Evolutionary conservation across 306 rosid genomes (phyloP).

Genomic region (Morella rubra): DNA sequence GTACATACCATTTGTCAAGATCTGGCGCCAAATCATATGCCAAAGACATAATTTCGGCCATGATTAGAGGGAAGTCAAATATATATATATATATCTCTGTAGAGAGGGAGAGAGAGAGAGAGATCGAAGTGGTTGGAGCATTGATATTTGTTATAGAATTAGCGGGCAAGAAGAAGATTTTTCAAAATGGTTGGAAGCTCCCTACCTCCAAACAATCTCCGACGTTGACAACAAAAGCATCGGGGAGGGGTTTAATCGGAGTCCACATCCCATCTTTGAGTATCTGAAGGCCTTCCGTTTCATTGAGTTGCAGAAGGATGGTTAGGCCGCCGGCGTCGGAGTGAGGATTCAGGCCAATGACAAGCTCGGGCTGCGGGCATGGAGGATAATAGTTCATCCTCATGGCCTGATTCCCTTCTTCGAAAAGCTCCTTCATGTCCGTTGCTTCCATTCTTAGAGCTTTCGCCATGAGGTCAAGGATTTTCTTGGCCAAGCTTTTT

Average conservation of each 20-base stretch:
- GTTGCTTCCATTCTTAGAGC: slow-evolving; percentile 23
- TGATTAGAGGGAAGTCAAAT: no score
- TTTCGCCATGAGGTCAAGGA: slow-evolving; percentile 22
- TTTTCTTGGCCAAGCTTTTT: slow-evolving; percentile 8
- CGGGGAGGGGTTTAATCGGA: slow-evolving; percentile 27
- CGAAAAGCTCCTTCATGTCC: slow-evolving; percentile 27
- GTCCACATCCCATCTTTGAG: slow-evolving; percentile 35
- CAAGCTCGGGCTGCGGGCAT: slow-evolving; percentile 41
- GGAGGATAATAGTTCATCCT: slow-evolving; percentile 47
- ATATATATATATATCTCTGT: no score
- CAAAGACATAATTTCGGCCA: not conserved
- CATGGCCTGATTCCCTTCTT: slow-evolving; percentile 23
- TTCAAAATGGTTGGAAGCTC: not conserved
- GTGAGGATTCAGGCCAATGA: slow-evolving; percentile 33
- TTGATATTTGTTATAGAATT: no score
- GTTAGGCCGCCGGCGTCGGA: slow-evolving; percentile 35
- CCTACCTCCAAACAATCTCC: slow-evolving; percentile 43
- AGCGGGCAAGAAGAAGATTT: no score
- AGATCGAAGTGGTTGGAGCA: no score
- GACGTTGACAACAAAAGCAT: slow-evolving; percentile 36
- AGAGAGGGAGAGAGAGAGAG: no score
- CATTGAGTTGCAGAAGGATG: slow-evolving; percentile 38
- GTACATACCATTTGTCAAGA: slow-evolving; percentile 48
- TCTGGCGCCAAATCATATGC: slow-evolving; percentile 14
- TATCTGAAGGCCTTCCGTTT: slow-evolving; percentile 37